Base-by-base conservation (phyloP, 495 filamentous ascomycete genomes). In the Trichocladium antarcticum region DNA sequence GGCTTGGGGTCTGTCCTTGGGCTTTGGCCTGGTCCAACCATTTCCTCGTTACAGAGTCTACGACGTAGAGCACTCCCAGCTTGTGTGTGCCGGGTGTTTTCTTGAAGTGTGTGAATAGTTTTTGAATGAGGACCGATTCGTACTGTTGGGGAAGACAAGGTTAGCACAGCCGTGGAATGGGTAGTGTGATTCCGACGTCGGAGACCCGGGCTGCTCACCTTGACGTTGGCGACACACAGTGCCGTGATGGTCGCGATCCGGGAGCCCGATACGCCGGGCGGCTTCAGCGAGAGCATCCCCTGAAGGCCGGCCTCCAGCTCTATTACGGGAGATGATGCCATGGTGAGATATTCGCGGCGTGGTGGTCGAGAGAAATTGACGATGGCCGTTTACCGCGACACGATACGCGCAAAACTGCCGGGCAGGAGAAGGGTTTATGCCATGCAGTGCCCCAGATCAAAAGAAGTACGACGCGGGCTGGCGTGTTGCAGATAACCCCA, bases 31-130 rank as follows among this genome's bases (percentile, higher is more conserved):
- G 83, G 67, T 98, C 89, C 78, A 95, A 79, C 89, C 93, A 98
- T 71, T 89, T 87, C 69, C 92, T 85, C 66, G 88, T 89, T 82
- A 98, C 89, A 77, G 89, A 95, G 78, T 98, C 93, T 93, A 98
- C 87, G 73, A 97, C 89, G 82, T 98, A 98, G 73, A 98, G 82
- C 62, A 96, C 89, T 68, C 92, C 92, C 73, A 98, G 75, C 73
- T 98, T 98, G 78, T 97, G 89, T 63, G 89, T 90, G 59, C 79
- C 79, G 39, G 89, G 89, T 54, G 89, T 82, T 72, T 89, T 95
- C 69, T 93, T 95, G 82, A 96, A 94, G 60, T 95, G 89, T 32
- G 87, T 89, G 73, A 84, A 95, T 60, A 98, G 81, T 62, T 95
- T 96, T 62, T 94, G 87, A 60, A 97, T 85, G 57, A 97, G 81